Evolutionary conservation across 371 early-diverging fungal genomes (phyloP).

Genomic region (Lichtheimia corymbifera): DNA sequence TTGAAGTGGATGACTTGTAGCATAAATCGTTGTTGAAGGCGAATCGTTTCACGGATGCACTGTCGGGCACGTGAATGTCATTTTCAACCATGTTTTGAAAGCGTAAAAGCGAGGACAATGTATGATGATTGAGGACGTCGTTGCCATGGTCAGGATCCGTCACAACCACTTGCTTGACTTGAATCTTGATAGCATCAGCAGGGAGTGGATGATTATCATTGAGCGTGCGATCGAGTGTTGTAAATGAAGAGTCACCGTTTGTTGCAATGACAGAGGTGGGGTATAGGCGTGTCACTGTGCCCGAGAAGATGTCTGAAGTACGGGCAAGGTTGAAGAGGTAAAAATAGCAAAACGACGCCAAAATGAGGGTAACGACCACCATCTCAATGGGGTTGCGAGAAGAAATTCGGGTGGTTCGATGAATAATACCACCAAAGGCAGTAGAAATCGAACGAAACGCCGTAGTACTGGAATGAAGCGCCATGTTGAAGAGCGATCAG

Average conservation of each 20-base stretch:
- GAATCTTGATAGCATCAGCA: conserved; percentile 50
- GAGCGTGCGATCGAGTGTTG: conserved; percentile 31
- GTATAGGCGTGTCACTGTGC: conserved; percentile 52
- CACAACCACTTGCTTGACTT: conserved; percentile 56
- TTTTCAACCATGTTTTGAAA: conserved; percentile 58
- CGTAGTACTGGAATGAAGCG: conserved; percentile 10
- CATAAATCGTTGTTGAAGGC: conserved; percentile 40
- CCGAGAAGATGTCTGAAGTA: conserved; percentile 68
- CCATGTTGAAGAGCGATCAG: neutral
- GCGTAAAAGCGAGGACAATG: conserved; percentile 47
- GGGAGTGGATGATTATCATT: neutral
- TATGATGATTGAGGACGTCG: conserved; percentile 36
- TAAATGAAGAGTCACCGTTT: conserved; percentile 33
- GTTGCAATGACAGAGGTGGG: conserved; percentile 55
- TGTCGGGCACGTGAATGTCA: conserved; percentile 46
- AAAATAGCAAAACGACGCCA: conserved; percentile 77
- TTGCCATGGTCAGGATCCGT: conserved; percentile 27
- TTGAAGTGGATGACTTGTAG: conserved; percentile 26
- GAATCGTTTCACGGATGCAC: conserved; percentile 24
- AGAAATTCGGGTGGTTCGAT: conserved; percentile 23
- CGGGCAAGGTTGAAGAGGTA: conserved; percentile 75
- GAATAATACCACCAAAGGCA: conserved; percentile 24
- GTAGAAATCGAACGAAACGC: conserved; percentile 25
- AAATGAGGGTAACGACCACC: conserved; percentile 71
- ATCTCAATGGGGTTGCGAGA: conserved; percentile 79